Evolutionary conservation across 169 alveolate genomes (phyloP).

Genomic region (Cardiosporidium cionae): DNA sequence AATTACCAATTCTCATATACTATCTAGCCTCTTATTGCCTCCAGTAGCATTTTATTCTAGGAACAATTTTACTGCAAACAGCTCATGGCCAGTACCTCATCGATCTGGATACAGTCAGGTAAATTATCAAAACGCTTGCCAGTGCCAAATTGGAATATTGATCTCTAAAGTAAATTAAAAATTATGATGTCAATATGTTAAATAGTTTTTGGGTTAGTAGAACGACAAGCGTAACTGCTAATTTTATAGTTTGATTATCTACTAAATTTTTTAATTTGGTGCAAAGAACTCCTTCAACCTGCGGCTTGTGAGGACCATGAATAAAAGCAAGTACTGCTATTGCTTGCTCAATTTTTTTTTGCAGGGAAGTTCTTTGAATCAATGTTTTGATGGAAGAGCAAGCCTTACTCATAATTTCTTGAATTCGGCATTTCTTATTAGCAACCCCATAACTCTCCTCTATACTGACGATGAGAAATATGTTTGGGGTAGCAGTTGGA

Average conservation of each 20-base stretch:
- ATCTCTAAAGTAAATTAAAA: background rate
- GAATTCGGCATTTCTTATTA: conserved; percentile 21
- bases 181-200: background rate
- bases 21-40: no score
- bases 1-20: no score
- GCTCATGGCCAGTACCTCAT: conserved; percentile 43
- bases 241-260: background rate
- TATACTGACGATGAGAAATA: conserved; percentile 33
- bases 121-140: background rate
- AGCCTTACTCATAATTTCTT: conserved; percentile 27
- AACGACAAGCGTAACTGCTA: background rate
- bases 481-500: conserved; percentile 45
- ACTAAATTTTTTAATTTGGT: background rate
- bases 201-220: background rate
- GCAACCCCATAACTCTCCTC: conserved; percentile 35
- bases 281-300: background rate
- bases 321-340: background rate
- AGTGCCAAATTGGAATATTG: background rate
- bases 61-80: conserved; percentile 3
- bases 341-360: background rate
- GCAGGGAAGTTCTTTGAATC: conserved; percentile 26
- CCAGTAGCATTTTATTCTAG: background rate
- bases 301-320: background rate
- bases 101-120: conserved; percentile 35
- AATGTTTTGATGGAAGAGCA: conserved; percentile 24